Evolutionary conservation across 1,284 basidiomycete species (phyloP), one percentile per base, ranked within the genome.

Genomic region (Pisolithus thermaeus): DNA sequence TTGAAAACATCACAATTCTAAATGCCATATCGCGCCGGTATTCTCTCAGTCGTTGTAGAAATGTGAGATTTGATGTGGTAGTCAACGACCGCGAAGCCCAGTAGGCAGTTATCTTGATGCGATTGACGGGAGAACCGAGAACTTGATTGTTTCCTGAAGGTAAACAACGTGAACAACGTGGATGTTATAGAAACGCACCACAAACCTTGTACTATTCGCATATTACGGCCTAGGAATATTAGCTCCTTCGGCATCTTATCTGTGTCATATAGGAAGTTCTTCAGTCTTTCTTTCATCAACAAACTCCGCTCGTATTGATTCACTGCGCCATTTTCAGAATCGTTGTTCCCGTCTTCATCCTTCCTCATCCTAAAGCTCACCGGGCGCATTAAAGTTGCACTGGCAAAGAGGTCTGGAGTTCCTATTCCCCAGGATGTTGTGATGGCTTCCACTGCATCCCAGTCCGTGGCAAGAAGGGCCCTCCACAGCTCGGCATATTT

Each of bases 401-500:
- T 86, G 3, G 86, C 87, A 62, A 89, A 83, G 58, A 93, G 68
- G 61, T 92, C 90, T 1, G 86, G 80, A 46, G 85, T 73, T 2
- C 85, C 87, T 57, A 94, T 82, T 6, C 91, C 91, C 92, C 92
- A 95, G 44, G 73, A 71, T 42, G 61, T 69, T 9, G 87, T 83
- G 37, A 91, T 82, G 7, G 66, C 61, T 53, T 85, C 79, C 11
- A 92, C 80, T 6, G 73, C 73, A 0, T 70, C 68, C 57, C 84
- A 81, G 66, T 95, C 88, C 7, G 80, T 76, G 0, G 80, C 78
- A 43, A 95, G 79, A 56, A 95, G 75, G 0, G 80, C 84, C 47
- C 84, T 76, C 92, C 92, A 95, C 1, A 95, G 72, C 4, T 75
- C 72, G 16, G 87, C 87, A 72, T 92, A 92, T 51, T 92, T 79